Evolutionary conservation across 768 basidiomycete species (phyloP), one percentile per base, ranked within the genome.

Genomic region (Xanthoconium purpureum): DNA sequence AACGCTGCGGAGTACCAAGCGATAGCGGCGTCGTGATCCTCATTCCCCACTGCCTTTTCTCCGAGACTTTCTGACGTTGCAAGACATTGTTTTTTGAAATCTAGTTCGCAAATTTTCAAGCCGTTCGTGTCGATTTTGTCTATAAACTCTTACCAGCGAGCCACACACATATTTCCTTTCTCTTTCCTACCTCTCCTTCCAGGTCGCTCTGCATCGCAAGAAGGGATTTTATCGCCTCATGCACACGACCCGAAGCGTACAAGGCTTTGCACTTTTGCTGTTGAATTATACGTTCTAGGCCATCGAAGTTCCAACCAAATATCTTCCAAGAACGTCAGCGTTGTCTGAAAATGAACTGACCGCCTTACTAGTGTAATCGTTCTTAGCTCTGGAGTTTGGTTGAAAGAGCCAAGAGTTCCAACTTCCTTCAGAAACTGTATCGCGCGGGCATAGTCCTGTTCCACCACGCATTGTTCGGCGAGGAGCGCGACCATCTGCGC

Each of bases 221-320:
- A 13, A 57, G 35, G n/a, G 30, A 24, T 13, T 35, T 39, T 32
- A 54, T 51, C 10, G 55, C 52, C 10, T 54, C 56, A 8, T 20
- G 30, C 6, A 30, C 8, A 14, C 33, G 20, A n/a, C 40, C 49
- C 7, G 20, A 46, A 6, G 43, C 44, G 24, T 38, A 28, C n/a
- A 54, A 30, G 6, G 59, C 35, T 17, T 36, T 12, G 32, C 52
- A 58, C 20, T 33, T 54, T 37, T 33, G 12, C 18, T 52, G 58
- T 17, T 49, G 35, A 32, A 54, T 43, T 29, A 0, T 49, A 11
- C 9, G n/a, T 18, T 30, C 3, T 8, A 57, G 50, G 3, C 29
- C 40, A 33, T 47, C 51, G n/a, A 62, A 18, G n/a, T 56, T 29
- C 61, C 58, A 60, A 10, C 58, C 61, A 32, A 60, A 57, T 11